Percentiles rank a stretch among this genome's conserved stretches.
Conservation (phyloP, 345 rosid species). For the Schrenkiella parvula region DNA sequence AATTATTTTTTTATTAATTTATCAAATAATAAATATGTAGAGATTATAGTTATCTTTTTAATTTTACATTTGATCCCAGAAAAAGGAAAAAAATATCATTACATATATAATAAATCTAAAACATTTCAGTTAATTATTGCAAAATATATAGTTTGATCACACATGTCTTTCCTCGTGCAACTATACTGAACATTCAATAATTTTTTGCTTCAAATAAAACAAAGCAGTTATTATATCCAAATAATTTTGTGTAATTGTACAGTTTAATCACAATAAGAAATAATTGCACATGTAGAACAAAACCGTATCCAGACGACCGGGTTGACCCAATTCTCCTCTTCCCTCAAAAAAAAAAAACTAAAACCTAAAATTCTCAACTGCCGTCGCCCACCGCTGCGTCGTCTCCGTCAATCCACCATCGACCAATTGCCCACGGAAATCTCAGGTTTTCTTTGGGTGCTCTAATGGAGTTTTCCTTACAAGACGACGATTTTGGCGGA, state of each 20-base stretch:
- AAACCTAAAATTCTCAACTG: conserved; percentile 20
- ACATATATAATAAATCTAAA: too few relatives aligned
- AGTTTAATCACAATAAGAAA: neutral
- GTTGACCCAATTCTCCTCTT: neutral
- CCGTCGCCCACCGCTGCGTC: conserved; percentile 9
- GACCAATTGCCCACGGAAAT: neutral
- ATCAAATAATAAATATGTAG: too few relatives aligned
- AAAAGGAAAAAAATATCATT: neutral
- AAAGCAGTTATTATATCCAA: neutral
- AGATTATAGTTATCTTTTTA: too few relatives aligned
- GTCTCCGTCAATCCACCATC: neutral
- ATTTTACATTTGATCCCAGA: neutral
- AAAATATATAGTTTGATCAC: neutral
- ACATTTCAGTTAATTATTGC: neutral
- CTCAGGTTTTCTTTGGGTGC: neutral
- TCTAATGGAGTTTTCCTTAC: conserved; percentile 27
- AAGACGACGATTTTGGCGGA: conserved; percentile 95
- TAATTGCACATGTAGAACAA: neutral
- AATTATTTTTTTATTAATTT: too few relatives aligned
- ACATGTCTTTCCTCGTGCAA: neutral
- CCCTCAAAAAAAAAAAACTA: neutral
- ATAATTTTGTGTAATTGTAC: neutral
- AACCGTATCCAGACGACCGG: conserved; percentile 8
- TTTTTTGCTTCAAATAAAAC: neutral
- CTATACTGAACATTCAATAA: neutral